These are phyloP conservation scores for Brasenia schreberi DNA, from an alignment of 164 flowering plant genomes.

Conservation along the genomic window DNA sequence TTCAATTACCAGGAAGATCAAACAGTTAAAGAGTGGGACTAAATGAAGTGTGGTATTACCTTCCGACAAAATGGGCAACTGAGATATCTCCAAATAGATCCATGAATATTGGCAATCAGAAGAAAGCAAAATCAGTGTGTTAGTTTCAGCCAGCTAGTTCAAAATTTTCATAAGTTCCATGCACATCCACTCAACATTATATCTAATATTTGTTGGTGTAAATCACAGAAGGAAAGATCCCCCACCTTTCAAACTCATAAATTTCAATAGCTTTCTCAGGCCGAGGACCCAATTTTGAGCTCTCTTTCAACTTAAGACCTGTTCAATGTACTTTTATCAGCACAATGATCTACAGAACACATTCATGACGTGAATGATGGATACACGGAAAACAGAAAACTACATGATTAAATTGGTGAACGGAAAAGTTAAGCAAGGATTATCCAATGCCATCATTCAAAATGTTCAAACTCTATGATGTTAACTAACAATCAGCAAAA, in stretches of 20 bases:
- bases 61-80: conserved; percentile 98
- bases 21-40: too few relatives aligned
- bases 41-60: conserved; percentile 30
- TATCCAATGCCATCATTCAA: too few relatives aligned
- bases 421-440: background rate
- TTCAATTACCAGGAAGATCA: too few relatives aligned
- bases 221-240: background rate
- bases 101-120: conserved; percentile 6
- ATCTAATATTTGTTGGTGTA: conserved; percentile 1
- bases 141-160: background rate
- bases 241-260: conserved; percentile 73
- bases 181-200: background rate
- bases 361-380: background rate
- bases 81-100: conserved; percentile 26
- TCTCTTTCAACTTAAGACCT: conserved; percentile 75
- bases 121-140: conserved; percentile 13
- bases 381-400: background rate
- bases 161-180: too few relatives aligned
- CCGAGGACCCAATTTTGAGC: conserved; percentile 80
- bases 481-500: too few relatives aligned
- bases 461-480: too few relatives aligned
- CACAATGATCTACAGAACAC: background rate
- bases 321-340: conserved; percentile 3
- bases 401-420: background rate
- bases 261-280: conserved; percentile 95